phyloP scores from a whole-genome alignment of 768 basidiomycete genomes.

The Vararia minispora region DNA sequence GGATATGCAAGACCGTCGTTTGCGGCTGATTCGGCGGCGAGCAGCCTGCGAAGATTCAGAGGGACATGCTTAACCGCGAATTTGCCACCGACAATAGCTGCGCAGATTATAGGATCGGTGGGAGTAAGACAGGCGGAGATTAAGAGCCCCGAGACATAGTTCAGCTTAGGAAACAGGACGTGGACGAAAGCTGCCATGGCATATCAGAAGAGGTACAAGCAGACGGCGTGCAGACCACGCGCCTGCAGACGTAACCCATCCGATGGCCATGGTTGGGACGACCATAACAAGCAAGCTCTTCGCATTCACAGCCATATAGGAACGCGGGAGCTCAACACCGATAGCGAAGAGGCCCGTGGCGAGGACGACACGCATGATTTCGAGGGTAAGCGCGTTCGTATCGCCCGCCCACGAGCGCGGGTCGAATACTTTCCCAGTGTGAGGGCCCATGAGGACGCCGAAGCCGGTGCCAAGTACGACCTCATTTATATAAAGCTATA shows the following conservation, averaged over 20 bases:
- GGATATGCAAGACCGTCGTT: slow-evolving; percentile 97
- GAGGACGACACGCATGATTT: slow-evolving; percentile 81
- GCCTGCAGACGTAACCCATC: slow-evolving; percentile 73
- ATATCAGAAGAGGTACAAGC: background rate
- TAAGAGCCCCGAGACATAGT: slow-evolving; percentile 67
- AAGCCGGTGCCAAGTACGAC: slow-evolving; percentile 82
- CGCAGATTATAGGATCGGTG: slow-evolving; percentile 91
- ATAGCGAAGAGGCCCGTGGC: slow-evolving; percentile 91
- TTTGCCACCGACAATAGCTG: slow-evolving; percentile 68
- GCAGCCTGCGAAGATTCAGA: slow-evolving; percentile 61
- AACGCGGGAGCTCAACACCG: slow-evolving; percentile 83
- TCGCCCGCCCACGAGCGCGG: slow-evolving; percentile 60
- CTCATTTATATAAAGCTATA: slow-evolving; percentile 80
- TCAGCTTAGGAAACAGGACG: slow-evolving; percentile 59
- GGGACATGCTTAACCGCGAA: slow-evolving; percentile 66
- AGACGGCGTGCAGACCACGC: slow-evolving; percentile 10
- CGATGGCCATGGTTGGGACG: slow-evolving; percentile 76
- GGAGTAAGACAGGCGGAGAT: slow-evolving; percentile 87
- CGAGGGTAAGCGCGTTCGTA: slow-evolving; percentile 61
- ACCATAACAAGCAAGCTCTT: slow-evolving; percentile 60
- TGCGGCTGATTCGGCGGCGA: slow-evolving; percentile 85
- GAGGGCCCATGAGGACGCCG: slow-evolving; percentile 58
- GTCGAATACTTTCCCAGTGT: slow-evolving; percentile 59
- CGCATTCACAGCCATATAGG: slow-evolving; percentile 75
- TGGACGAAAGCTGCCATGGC: slow-evolving; percentile 46